Percentiles rank a stretch among this genome's conserved stretches.
Evolutionary conservation across 202 grass and related monocot species (phyloP).

Genomic region (Bolboschoenoplectus hybrid): DNA sequence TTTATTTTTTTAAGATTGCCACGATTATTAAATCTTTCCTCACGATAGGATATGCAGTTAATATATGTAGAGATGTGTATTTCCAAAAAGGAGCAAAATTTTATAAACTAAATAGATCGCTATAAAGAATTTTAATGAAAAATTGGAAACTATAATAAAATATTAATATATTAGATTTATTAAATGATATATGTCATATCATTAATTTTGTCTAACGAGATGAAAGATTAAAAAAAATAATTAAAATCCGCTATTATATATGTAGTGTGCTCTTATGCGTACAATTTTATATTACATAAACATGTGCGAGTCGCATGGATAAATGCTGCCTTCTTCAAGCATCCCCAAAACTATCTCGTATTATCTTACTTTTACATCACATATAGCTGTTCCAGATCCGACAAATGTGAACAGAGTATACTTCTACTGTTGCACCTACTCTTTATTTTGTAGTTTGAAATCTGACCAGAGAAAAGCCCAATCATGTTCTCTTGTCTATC

Average conservation of each 20-base stretch:
- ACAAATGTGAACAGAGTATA: too few relatives aligned
- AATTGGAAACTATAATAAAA: background rate
- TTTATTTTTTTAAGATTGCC: too few relatives aligned
- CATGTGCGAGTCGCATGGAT: background rate
- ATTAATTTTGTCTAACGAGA: background rate
- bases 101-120: background rate
- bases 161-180: background rate
- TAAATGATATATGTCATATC: background rate
- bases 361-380: background rate
- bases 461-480: background rate
- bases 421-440: too few relatives aligned
- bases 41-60: background rate
- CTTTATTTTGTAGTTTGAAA: background rate
- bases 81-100: background rate
- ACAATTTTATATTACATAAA: background rate
- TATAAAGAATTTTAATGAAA: background rate
- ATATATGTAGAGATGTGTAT: background rate
- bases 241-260: background rate
- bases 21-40: too few relatives aligned
- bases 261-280: background rate
- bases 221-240: background rate
- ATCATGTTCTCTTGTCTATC: background rate
- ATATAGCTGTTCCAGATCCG: background rate
- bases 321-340: background rate
- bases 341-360: background rate